Evolutionary conservation across 1,284 basidiomycete genomes (phyloP).

Genomic region (Leccinum pseudoinsigne): DNA sequence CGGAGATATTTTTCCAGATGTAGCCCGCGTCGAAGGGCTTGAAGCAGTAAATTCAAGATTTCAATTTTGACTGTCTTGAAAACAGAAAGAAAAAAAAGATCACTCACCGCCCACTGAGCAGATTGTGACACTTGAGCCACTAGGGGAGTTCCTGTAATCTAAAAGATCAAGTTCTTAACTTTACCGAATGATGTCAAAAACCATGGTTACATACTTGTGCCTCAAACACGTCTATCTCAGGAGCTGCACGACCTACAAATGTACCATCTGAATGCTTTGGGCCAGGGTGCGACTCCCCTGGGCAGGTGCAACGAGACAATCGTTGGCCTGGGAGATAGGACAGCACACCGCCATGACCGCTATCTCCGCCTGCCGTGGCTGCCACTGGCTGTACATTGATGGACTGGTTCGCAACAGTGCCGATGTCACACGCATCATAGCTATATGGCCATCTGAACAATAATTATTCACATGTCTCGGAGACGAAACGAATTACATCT

Average conservation of each 20-base stretch:
- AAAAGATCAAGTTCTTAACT: slow-evolving; percentile 5
- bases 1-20: slow-evolving; percentile 45
- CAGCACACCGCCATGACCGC: slow-evolving; percentile 31
- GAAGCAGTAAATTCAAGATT: slow-evolving; percentile 7
- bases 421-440: slow-evolving; percentile 54
- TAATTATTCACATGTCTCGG: slow-evolving; percentile 7
- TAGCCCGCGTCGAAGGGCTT: slow-evolving; percentile 49
- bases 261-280: slow-evolving; percentile 54
- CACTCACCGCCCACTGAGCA: slow-evolving; percentile 62
- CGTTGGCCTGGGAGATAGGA: slow-evolving; percentile 54
- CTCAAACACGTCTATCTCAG: slow-evolving; percentile 53
- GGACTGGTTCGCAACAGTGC: slow-evolving; percentile 56
- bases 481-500: slow-evolving; percentile 6
- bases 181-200: background rate
- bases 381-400: slow-evolving; percentile 39
- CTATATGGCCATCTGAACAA: slow-evolving; percentile 43
- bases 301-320: slow-evolving; percentile 59
- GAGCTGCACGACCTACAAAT: slow-evolving; percentile 54
- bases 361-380: slow-evolving; percentile 41
- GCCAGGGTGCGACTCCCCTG: slow-evolving; percentile 56
- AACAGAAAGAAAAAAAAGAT: background rate
- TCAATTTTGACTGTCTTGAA: background rate
- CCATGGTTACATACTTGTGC: slow-evolving; percentile 30
- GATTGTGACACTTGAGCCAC: slow-evolving; percentile 63
- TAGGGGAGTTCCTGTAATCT: slow-evolving; percentile 46